phyloP scores from a whole-genome alignment of 768 basidiomycete species.

The Fibroporia radiculosa region DNA sequence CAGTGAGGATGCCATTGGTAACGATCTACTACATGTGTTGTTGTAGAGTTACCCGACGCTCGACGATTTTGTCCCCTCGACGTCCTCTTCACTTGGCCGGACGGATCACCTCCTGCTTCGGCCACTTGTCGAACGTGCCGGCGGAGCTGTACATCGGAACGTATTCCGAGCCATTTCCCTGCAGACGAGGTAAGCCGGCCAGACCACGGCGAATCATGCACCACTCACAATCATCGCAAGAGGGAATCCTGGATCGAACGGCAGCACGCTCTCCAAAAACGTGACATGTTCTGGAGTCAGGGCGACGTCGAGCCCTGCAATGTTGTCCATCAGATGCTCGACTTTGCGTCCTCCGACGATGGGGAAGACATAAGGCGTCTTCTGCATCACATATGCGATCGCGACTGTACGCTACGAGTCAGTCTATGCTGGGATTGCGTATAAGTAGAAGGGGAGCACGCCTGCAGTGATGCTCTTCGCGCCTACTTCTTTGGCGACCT shows the following conservation, averaged over 20 bases:
- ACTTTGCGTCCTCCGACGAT: slow-evolving; percentile 45
- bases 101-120: slow-evolving; percentile 10
- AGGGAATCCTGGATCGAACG: slow-evolving; percentile 43
- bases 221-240: slow-evolving; percentile 23
- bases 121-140: slow-evolving; percentile 20
- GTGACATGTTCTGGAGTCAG: slow-evolving; percentile 38
- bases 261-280: slow-evolving; percentile 33
- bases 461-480: slow-evolving; percentile 14
- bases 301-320: slow-evolving; percentile 39
- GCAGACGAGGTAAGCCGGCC: neutral
- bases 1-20: too few species aligned
- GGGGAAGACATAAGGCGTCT: slow-evolving; percentile 33
- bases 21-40: too few species aligned
- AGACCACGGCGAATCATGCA: neutral
- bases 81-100: slow-evolving; percentile 1
- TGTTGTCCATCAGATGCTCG: slow-evolving; percentile 41
- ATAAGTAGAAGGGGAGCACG: slow-evolving; percentile 1
- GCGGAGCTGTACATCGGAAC: slow-evolving; percentile 4
- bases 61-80: too few species aligned
- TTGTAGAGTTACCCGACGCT: too few species aligned
- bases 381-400: slow-evolving; percentile 48
- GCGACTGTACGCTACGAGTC: slow-evolving; percentile 26
- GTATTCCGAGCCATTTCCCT: slow-evolving; percentile 9
- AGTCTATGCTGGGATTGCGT: neutral
- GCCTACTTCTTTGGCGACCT: slow-evolving; percentile 43